Percentiles rank a stretch among this genome's conserved stretches.
Conservation (phyloP, 306 rosid genomes). For the Albizia julibrissin region DNA sequence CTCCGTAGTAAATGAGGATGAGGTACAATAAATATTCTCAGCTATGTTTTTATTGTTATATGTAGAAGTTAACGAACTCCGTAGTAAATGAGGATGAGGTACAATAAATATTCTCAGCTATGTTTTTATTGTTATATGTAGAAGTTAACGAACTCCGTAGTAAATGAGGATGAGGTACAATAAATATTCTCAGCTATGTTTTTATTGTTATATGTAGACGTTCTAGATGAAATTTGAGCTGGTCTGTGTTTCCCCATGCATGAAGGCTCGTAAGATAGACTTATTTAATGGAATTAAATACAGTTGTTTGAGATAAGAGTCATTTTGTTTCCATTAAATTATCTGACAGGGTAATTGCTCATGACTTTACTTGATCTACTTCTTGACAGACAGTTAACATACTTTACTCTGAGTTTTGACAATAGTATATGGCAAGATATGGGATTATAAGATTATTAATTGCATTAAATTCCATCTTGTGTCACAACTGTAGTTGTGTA, state of each 20-base stretch:
- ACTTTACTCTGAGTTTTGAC: background rate
- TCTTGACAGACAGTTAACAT: background rate
- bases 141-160: background rate
- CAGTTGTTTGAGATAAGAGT: background rate
- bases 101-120: background rate
- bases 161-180: conserved; percentile 26
- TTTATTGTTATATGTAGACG: background rate
- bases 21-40: conserved; percentile 16
- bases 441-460: background rate
- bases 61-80: background rate
- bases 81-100: conserved; percentile 23
- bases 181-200: background rate
- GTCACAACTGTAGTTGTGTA: background rate
- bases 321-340: background rate
- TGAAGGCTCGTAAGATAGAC: background rate
- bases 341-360: background rate
- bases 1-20: conserved; percentile 8
- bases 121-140: background rate
- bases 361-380: background rate
- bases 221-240: background rate
- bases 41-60: background rate
- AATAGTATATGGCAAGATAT: background rate
- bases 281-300: background rate
- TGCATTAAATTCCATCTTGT: background rate
- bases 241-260: background rate